Conservation (phyloP, 805 yeast species). For the Ogataea dorogensis region DNA sequence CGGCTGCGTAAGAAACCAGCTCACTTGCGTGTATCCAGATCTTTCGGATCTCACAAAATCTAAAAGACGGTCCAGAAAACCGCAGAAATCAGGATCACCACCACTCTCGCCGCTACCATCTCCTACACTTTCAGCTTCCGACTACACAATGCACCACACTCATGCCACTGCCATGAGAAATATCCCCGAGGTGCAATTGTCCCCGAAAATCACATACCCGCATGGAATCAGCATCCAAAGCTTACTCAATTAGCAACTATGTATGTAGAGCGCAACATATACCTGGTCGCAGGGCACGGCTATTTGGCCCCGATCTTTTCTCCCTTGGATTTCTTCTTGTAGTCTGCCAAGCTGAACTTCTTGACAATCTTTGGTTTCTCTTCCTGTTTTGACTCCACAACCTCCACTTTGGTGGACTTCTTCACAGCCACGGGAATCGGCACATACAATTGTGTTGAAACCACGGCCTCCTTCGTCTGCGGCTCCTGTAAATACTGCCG, state of each 20-base stretch:
- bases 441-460: slow-evolving; percentile 10
- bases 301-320: slow-evolving; percentile 11
- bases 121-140: slow-evolving; percentile 20
- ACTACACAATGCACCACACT: slow-evolving; percentile 8
- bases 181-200: slow-evolving; percentile 4
- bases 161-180: slow-evolving; percentile 1
- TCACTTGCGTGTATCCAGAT: slow-evolving; percentile 36
- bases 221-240: slow-evolving; percentile 27
- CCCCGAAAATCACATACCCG: slow-evolving; percentile 9
- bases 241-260: slow-evolving; percentile 23
- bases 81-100: slow-evolving; percentile 1
- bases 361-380: slow-evolving; percentile 42
- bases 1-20: slow-evolving; percentile 35
- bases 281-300: too few species aligned
- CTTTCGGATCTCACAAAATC: slow-evolving; percentile 20
- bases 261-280: slow-evolving; percentile 14
- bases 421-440: slow-evolving; percentile 16
- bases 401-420: slow-evolving; percentile 13
- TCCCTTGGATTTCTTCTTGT: slow-evolving; percentile 47
- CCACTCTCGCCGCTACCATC: slow-evolving; percentile 30
- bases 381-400: slow-evolving; percentile 12
- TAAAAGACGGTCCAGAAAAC: slow-evolving; percentile 7
- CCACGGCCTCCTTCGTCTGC: not conserved
- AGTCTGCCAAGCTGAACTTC: slow-evolving; percentile 74
- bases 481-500: slow-evolving; percentile 17